phyloP scores from a whole-genome alignment of 2,329 filamentous ascomycete species.

The Fusarium odoratissimum region DNA sequence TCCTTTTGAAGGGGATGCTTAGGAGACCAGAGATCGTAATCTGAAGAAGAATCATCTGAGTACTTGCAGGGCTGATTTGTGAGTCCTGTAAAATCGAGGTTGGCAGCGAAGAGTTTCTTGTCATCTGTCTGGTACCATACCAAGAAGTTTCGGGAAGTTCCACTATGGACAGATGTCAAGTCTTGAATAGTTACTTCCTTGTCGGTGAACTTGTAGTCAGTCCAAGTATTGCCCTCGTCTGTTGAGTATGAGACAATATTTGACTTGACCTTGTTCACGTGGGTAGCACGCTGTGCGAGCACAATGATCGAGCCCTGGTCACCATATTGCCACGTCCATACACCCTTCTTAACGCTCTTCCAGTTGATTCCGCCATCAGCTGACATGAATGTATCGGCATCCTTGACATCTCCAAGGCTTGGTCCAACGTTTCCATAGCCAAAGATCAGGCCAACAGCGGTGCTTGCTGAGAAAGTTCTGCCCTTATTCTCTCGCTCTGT shows the following conservation, averaged over 20 bases:
- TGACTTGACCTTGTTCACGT: conserved; percentile 75
- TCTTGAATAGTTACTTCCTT: conserved; percentile 79
- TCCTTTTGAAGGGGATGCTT: conserved; percentile 82
- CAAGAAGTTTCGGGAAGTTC: conserved; percentile 90
- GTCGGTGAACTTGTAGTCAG: conserved; percentile 77
- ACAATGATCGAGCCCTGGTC: conserved; percentile 95
- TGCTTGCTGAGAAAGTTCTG: conserved; percentile 88
- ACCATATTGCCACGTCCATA: conserved; percentile 93
- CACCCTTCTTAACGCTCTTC: conserved; percentile 86
- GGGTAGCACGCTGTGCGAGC: conserved; percentile 77
- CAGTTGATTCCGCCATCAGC: conserved; percentile 90
- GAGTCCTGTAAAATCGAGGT: conserved; percentile 89
- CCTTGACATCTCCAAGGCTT: conserved; percentile 71
- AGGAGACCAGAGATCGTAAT: conserved; percentile 91
- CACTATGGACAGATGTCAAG: conserved; percentile 88
- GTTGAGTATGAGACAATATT: conserved; percentile 79
- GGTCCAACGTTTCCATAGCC: conserved; percentile 90
- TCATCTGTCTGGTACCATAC: conserved; percentile 78
- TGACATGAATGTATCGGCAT: conserved; percentile 91
- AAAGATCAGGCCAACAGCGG: conserved; percentile 91
- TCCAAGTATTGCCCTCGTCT: conserved; percentile 86
- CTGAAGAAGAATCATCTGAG: conserved; percentile 67
- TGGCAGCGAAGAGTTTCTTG: conserved; percentile 76
- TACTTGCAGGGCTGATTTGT: conserved; percentile 78
- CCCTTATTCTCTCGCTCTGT: conserved; percentile 86